These are phyloP conservation scores for Alternaria viburni DNA, from an alignment of 2,329 filamentous ascomycete species.

Conservation along the genomic window DNA sequence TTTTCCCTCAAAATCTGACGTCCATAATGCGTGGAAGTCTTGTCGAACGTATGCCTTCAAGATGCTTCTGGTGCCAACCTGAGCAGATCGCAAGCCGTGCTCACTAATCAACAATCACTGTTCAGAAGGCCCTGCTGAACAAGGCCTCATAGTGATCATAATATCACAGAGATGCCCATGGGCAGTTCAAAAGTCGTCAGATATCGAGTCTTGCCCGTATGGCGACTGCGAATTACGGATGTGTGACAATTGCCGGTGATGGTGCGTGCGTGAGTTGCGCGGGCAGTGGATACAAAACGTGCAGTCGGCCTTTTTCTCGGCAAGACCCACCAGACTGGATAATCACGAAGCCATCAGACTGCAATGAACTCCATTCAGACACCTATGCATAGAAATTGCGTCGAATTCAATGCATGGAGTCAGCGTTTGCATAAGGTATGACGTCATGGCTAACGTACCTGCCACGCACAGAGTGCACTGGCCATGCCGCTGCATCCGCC, in stretches of 20 bases:
- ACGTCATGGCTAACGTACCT: background rate
- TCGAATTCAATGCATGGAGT: background rate
- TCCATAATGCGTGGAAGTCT: background rate
- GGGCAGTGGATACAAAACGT: background rate
- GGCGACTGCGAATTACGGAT: background rate
- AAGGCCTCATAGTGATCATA: background rate
- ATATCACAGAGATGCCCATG: background rate
- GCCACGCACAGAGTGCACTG: background rate
- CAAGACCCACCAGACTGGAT: background rate
- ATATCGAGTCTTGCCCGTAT: background rate
- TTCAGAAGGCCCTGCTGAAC: background rate
- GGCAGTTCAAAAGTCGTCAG: background rate
- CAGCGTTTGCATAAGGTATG: background rate
- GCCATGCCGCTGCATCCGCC: background rate
- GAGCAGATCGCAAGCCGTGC: background rate
- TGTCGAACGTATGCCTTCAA: background rate
- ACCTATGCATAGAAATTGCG: background rate
- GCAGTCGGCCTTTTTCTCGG: background rate
- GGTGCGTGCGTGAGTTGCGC: background rate
- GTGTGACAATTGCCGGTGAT: background rate
- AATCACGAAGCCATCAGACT: background rate
- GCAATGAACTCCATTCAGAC: background rate
- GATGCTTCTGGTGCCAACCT: background rate
- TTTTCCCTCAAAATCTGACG: background rate
- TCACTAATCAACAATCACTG: background rate